Evolutionary conservation across 2,329 filamentous ascomycete species (phyloP).

Genomic region (Plenodomus biglobosus): DNA sequence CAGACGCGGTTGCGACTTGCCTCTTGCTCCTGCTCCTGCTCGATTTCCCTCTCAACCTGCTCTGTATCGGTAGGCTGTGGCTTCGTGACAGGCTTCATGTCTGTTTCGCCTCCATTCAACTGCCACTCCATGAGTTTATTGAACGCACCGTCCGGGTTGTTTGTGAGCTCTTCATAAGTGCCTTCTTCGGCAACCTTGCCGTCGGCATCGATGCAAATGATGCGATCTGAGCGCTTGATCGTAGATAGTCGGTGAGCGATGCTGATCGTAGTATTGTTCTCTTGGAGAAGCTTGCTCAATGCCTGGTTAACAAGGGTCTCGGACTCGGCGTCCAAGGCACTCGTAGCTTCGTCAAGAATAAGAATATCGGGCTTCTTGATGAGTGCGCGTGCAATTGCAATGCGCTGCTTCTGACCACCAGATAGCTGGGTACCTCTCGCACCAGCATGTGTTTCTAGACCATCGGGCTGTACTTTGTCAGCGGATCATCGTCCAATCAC

Average conservation of each 20-base stretch:
- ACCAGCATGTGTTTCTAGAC: constrained; percentile 90
- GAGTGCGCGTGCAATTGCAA: constrained; percentile 91
- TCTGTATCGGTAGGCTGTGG: constrained; percentile 51
- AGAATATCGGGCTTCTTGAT: constrained; percentile 96
- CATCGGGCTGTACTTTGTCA: constrained; percentile 66
- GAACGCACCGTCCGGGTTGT: constrained; percentile 77
- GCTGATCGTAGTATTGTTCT: constrained; percentile 93
- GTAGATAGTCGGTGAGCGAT: constrained; percentile 95
- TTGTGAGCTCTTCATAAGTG: constrained; percentile 74
- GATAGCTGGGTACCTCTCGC: constrained; percentile 90
- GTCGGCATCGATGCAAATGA: constrained; percentile 85
- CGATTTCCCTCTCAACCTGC: constrained; percentile 51
- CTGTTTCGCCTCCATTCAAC: constrained; percentile 76
- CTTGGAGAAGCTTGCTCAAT: constrained; percentile 74
- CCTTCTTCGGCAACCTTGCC: constrained; percentile 91
- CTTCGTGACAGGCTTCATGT: constrained; percentile 23
- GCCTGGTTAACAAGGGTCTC: constrained; percentile 96
- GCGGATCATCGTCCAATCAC: background rate
- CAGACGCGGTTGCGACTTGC: constrained; percentile 24
- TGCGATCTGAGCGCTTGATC: constrained; percentile 92
- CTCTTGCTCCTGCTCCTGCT: constrained; percentile 42
- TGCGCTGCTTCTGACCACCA: constrained; percentile 95
- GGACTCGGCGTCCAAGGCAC: constrained; percentile 91
- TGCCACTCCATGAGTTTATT: constrained; percentile 99
- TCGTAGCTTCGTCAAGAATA: constrained; percentile 93